These are phyloP conservation scores for Penicillium brasilianum DNA, from an alignment of 2,329 filamentous ascomycete genomes.

Conservation along the genomic window DNA sequence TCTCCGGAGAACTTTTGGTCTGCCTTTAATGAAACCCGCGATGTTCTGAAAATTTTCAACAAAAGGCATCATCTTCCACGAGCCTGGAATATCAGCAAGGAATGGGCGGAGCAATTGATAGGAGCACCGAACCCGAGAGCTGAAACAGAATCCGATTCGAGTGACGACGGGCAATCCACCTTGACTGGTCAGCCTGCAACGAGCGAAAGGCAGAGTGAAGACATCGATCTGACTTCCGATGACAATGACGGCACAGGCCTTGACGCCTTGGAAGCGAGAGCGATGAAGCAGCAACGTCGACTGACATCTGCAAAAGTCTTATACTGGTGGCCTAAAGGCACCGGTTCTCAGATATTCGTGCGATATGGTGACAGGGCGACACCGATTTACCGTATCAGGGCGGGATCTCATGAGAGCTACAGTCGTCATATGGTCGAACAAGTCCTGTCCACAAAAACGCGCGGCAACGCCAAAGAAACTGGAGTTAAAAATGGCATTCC, in stretches of 20 bases:
- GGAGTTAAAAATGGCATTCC: background rate
- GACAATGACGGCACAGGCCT: background rate
- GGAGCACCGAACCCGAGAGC: background rate
- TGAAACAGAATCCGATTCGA: background rate
- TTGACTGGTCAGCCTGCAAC: background rate
- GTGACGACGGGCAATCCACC: background rate
- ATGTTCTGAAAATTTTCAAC: background rate
- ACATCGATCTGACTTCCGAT: background rate
- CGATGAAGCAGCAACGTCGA: background rate
- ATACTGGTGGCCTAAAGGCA: constrained; percentile 1
- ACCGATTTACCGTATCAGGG: background rate
- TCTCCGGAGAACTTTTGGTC: background rate
- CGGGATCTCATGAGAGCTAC: background rate
- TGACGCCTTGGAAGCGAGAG: background rate
- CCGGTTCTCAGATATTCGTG: background rate
- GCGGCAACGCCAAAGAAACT: background rate
- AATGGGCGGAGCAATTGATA: background rate
- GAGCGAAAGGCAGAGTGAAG: too few relatives aligned
- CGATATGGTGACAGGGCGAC: background rate
- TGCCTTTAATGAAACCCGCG: background rate
- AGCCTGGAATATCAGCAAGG: background rate
- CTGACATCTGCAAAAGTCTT: background rate
- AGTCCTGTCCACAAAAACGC: background rate
- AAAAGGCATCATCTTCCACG: background rate
- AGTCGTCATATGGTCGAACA: background rate